These are phyloP conservation scores for Melampsora americana DNA, from an alignment of 1,284 basidiomycete species.

Conservation along the genomic window DNA sequence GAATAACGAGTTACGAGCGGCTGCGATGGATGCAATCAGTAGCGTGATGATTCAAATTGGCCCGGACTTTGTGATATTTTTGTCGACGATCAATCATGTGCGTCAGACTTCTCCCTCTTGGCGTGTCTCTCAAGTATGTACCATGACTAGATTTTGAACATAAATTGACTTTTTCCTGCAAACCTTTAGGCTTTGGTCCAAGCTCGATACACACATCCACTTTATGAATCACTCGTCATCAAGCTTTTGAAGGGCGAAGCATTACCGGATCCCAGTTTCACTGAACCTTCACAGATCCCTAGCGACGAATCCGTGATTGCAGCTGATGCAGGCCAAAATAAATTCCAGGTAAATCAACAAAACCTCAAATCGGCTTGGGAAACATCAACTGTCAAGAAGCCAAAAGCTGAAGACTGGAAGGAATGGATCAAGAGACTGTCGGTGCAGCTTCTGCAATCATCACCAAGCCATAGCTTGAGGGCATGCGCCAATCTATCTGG, in stretches of 20 bases:
- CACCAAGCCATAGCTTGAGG: conserved; percentile 91
- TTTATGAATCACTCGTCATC: conserved; percentile 81
- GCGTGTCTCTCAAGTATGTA: not conserved
- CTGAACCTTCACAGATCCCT: conserved; percentile 55
- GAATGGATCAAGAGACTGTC: conserved; percentile 94
- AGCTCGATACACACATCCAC: conserved; percentile 75
- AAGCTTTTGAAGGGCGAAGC: conserved; percentile 90
- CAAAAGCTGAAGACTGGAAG: conserved; percentile 74
- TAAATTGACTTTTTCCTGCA: not conserved
- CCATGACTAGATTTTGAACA: conserved; percentile 1
- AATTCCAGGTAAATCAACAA: conserved; percentile 93
- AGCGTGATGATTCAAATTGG: conserved; percentile 89
- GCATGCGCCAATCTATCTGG: conserved; percentile 93
- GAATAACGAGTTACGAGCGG: conserved; percentile 72
- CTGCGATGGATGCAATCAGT: conserved; percentile 90
- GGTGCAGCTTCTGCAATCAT: conserved; percentile 96
- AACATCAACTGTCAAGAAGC: conserved; percentile 66
- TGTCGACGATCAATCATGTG: conserved; percentile 94
- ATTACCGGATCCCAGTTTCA: conserved; percentile 63
- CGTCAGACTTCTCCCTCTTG: conserved; percentile 45
- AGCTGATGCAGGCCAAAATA: conserved; percentile 69
- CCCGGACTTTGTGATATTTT: conserved; percentile 93
- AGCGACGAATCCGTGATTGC: conserved; percentile 56
- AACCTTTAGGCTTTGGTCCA: conserved; percentile 66
- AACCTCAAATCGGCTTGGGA: conserved; percentile 98